Percentiles rank a stretch among this genome's conserved stretches.
Evolutionary conservation across 257 asterid genomes (phyloP).

Genomic region (Solanum chilense): DNA sequence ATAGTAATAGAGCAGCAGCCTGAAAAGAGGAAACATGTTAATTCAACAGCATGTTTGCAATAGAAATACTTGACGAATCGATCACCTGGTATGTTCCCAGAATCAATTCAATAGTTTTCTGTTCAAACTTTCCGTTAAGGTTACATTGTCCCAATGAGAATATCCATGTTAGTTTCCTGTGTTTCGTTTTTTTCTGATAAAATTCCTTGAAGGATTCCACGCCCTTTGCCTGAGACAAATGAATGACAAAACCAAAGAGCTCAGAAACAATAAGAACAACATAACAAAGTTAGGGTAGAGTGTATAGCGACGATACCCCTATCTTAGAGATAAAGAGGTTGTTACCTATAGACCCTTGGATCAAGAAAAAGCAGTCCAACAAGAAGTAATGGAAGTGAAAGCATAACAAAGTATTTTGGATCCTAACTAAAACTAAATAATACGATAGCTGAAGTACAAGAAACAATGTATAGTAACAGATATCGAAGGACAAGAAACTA

Average conservation of each 20-base stretch:
- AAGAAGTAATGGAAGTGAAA: neutral
- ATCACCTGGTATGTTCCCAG: conserved; percentile 43
- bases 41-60: neutral
- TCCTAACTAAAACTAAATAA: neutral
- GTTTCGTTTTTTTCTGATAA: conserved; percentile 22
- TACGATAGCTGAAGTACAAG: neutral
- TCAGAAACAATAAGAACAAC: neutral
- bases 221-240: conserved; percentile 38
- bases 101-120: conserved; percentile 32
- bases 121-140: conserved; percentile 31
- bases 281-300: neutral
- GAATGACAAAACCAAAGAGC: neutral
- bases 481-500: neutral
- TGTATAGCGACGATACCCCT: neutral
- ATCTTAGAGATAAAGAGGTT: neutral
- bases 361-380: neutral
- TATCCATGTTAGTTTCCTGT: conserved; percentile 45
- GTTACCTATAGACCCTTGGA: neutral
- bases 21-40: neutral
- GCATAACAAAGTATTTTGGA: neutral
- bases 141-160: conserved; percentile 42
- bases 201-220: conserved; percentile 41
- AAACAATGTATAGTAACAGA: neutral
- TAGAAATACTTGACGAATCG: neutral
- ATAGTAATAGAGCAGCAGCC: conserved; percentile 45